A percentile compares a stretch with the other conserved stretches of the same genome.
These are phyloP conservation scores for Solanum chilense DNA, from an alignment of 257 asterid species.

Conservation along the genomic window DNA sequence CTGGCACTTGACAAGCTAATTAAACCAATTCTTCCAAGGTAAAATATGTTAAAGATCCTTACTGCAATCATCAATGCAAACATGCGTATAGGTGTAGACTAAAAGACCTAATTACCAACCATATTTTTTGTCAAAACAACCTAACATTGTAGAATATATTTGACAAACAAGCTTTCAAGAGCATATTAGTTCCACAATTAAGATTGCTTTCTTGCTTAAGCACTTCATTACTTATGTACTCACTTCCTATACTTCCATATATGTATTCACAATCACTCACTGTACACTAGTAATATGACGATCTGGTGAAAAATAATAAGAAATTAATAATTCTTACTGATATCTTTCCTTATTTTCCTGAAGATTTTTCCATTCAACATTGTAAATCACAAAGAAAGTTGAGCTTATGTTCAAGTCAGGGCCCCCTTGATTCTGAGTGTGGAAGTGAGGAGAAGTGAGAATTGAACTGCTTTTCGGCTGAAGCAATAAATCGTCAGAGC, in stretches of 20 bases:
- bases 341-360: background rate
- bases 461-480: background rate
- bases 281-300: background rate
- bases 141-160: background rate
- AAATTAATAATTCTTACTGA: background rate
- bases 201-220: background rate
- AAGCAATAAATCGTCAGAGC: background rate
- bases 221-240: background rate
- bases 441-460: background rate
- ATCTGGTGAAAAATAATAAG: background rate
- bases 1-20: background rate
- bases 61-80: background rate
- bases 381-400: background rate
- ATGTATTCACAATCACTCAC: background rate
- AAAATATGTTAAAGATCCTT: background rate
- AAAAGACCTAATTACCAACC: background rate
- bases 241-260: background rate
- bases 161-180: background rate
- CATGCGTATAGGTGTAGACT: background rate
- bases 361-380: background rate
- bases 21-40: background rate
- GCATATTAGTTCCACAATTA: background rate
- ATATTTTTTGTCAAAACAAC: background rate
- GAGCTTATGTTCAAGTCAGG: background rate
- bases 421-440: background rate